Percentiles rank a stretch among this genome's conserved stretches.
These are phyloP conservation scores for Candida ortonii DNA, from an alignment of 805 yeast species.

Conservation along the genomic window DNA sequence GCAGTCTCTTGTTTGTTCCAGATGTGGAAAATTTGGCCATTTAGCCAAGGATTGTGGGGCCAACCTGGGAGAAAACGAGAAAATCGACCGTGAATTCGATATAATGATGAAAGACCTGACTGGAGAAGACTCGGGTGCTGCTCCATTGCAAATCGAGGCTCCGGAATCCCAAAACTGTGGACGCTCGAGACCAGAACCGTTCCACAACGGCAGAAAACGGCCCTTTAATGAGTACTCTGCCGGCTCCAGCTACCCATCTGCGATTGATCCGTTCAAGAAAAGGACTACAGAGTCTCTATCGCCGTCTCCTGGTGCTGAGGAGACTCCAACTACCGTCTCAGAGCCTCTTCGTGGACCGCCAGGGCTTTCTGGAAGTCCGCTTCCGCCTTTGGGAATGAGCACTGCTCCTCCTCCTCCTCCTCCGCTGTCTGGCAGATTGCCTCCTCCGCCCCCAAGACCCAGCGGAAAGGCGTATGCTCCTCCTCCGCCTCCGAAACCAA, in stretches of 20 bases:
- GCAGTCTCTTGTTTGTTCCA: constrained; percentile 61
- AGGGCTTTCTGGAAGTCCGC: constrained; percentile 17
- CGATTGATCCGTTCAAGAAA: no score
- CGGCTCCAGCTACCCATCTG: constrained; percentile 12
- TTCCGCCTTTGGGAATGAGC: constrained; percentile 25
- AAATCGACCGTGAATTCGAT: constrained; percentile 48
- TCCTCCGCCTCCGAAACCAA: constrained; percentile 13
- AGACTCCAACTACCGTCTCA: no score
- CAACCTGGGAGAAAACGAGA: constrained; percentile 22
- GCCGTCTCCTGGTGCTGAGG: no score
- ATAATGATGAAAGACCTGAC: constrained; percentile 49
- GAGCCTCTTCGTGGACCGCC: constrained; percentile 27
- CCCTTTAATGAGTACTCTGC: no score
- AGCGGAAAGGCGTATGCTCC: constrained; percentile 3
- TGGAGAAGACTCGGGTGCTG: constrained; percentile 25
- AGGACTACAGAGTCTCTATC: no score
- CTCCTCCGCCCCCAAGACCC: constrained; percentile 12
- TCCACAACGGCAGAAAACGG: constrained; percentile 11
- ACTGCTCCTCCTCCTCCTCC: constrained; percentile 25
- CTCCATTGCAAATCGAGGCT: constrained; percentile 3
- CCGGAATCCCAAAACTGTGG: constrained; percentile 1
- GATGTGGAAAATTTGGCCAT: constrained; percentile 84
- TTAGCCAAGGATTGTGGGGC: constrained; percentile 80
- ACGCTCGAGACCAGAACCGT: constrained; percentile 7
- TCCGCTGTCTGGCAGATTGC: constrained; percentile 17